phyloP scores from a whole-genome alignment of 2,329 filamentous ascomycete genomes.

The Neopestalotiopsis sp. region DNA sequence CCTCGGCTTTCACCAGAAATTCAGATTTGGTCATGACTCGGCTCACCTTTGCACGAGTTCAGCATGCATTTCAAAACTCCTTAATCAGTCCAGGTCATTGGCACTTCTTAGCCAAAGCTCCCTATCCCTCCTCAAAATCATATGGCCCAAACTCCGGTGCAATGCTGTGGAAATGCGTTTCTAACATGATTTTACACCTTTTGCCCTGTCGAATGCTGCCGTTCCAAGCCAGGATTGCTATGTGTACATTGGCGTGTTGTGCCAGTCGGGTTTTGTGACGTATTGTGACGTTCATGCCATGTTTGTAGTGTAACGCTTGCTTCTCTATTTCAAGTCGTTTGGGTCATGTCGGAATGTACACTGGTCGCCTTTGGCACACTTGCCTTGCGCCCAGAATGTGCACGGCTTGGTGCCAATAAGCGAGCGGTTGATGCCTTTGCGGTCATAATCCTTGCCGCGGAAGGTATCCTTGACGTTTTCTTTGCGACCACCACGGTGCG shows the following conservation, averaged over 20 bases:
- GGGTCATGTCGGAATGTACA: slow-evolving; percentile 75
- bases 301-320: background rate
- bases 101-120: background rate
- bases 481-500: slow-evolving; percentile 46
- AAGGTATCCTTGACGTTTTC: slow-evolving; percentile 23
- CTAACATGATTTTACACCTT: background rate
- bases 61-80: background rate
- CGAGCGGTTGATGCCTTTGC: slow-evolving; percentile 56
- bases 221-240: background rate
- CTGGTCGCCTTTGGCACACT: slow-evolving; percentile 74
- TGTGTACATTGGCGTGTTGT: background rate
- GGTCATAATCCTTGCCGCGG: slow-evolving; percentile 31
- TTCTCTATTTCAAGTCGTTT: slow-evolving; percentile 32
- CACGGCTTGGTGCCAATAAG: slow-evolving; percentile 72
- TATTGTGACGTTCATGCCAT: background rate
- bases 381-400: slow-evolving; percentile 72
- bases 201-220: background rate
- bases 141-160: background rate
- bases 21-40: too few species aligned
- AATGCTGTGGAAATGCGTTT: slow-evolving; percentile 2
- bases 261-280: background rate
- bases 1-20: too few species aligned
- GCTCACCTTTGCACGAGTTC: too few species aligned
- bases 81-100: background rate
- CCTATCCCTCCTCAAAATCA: background rate